A percentile compares a stretch with the other conserved stretches of the same genome.
Evolutionary conservation across 2,329 filamentous ascomycete genomes (phyloP).

Genomic region (Nothomitra cinnamomea): DNA sequence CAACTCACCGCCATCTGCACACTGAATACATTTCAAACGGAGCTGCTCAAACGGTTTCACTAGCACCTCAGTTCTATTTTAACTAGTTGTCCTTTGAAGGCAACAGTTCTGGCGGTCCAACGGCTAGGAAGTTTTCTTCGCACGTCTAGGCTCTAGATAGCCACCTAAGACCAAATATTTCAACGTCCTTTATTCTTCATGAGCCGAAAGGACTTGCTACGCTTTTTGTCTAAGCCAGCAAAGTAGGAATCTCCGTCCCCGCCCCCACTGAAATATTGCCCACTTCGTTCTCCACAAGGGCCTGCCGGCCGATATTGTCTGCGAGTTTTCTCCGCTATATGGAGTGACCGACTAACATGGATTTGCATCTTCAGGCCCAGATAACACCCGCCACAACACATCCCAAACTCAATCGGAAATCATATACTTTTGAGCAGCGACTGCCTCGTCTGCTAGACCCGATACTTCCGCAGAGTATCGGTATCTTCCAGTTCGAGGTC

Average conservation of each 20-base stretch:
- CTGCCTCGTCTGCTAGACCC: conserved; percentile 64
- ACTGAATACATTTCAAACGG: too few relatives aligned
- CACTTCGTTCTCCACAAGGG: not conserved
- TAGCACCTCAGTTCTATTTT: not conserved
- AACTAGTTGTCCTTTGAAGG: conserved; percentile 4
- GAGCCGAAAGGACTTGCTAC: conserved; percentile 78
- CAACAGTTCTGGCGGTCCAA: conserved; percentile 13
- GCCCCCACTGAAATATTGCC: not conserved
- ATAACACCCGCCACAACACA: conserved; percentile 33
- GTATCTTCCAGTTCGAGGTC: conserved; percentile 54
- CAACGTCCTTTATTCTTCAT: conserved; percentile 41
- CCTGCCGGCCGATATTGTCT: not conserved
- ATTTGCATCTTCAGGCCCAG: conserved; percentile 33
- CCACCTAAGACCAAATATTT: conserved; percentile 10
- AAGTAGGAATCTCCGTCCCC: conserved; percentile 45
- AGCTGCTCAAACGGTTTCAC: not conserved
- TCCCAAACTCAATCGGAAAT: conserved; percentile 10
- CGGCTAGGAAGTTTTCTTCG: conserved; percentile 9
- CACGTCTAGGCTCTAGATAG: conserved; percentile 12
- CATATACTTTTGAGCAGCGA: conserved; percentile 27
- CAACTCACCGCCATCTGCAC: too few relatives aligned
- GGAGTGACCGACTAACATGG: not conserved
- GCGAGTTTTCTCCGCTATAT: not conserved
- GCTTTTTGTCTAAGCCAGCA: conserved; percentile 85
- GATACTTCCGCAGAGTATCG: conserved; percentile 75